A percentile compares a stretch with the other conserved stretches of the same genome.
These are phyloP conservation scores for Rubia balearica DNA, from an alignment of 305 asterid genomes.

Conservation along the genomic window DNA sequence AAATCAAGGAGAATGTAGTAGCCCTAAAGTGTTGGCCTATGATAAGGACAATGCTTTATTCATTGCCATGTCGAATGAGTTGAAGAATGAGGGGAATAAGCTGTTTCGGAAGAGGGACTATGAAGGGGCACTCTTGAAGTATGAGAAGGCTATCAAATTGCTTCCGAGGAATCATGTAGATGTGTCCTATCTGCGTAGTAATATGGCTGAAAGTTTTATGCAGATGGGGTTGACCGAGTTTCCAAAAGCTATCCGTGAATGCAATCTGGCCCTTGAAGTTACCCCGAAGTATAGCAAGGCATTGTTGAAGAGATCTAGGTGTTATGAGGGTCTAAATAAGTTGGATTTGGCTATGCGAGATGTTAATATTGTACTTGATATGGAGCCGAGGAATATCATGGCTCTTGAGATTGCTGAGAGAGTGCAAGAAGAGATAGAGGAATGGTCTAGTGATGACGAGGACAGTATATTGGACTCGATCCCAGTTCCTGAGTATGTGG, in stretches of 20 bases:
- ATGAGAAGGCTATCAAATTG: slow-evolving; percentile 69
- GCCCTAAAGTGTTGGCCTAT: slow-evolving; percentile 27
- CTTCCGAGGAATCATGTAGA: slow-evolving; percentile 81
- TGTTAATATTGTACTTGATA: slow-evolving; percentile 51
- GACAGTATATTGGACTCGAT: slow-evolving; percentile 34
- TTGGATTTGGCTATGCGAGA: slow-evolving; percentile 69
- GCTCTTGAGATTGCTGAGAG: slow-evolving; percentile 65
- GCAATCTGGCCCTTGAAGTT: slow-evolving; percentile 87
- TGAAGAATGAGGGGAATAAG: slow-evolving; percentile 71
- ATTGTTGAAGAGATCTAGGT: slow-evolving; percentile 76
- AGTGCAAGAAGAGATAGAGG: slow-evolving; percentile 44
- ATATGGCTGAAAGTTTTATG: slow-evolving; percentile 85
- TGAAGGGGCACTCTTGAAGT: slow-evolving; percentile 74
- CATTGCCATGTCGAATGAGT: slow-evolving; percentile 57
- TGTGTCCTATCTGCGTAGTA: slow-evolving; percentile 64
- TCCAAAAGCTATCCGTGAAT: slow-evolving; percentile 77
- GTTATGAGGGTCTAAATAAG: slow-evolving; percentile 80
- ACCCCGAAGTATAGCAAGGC: slow-evolving; percentile 87
- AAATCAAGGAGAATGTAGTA: slow-evolving; percentile 31
- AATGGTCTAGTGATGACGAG: slow-evolving; percentile 30
- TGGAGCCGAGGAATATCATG: slow-evolving; percentile 77
- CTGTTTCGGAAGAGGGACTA: slow-evolving; percentile 64
- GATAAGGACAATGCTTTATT: slow-evolving; percentile 67
- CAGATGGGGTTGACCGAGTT: slow-evolving; percentile 75
- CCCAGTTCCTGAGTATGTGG: slow-evolving; percentile 44